Evolutionary conservation across 495 filamentous ascomycete species (phyloP).

Genomic region (Trichodelitschia bisporula): DNA sequence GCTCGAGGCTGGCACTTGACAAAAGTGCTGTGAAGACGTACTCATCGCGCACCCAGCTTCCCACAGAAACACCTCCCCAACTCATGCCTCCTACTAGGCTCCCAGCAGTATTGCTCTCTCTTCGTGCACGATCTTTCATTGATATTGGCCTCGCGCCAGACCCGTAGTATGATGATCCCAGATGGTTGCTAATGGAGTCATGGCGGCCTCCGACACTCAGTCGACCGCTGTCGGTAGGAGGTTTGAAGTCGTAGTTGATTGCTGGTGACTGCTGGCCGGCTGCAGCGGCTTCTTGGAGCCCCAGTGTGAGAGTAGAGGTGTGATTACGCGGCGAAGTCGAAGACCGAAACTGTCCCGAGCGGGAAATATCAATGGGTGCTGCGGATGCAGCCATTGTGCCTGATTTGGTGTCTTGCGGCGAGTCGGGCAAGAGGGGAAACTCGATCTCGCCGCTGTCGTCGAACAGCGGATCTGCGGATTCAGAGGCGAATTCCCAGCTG

Average conservation of each 20-base stretch:
- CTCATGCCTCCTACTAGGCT: slow-evolving; percentile 89
- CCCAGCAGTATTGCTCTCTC: slow-evolving; percentile 66
- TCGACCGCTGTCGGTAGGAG: slow-evolving; percentile 22
- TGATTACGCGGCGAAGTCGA: slow-evolving; percentile 37
- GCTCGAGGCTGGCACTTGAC: neutral
- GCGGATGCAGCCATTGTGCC: slow-evolving; percentile 25
- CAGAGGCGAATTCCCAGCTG: too few relatives aligned
- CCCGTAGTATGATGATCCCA: slow-evolving; percentile 26
- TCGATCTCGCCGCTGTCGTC: slow-evolving; percentile 17
- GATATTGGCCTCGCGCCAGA: slow-evolving; percentile 71
- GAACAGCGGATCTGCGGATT: slow-evolving; percentile 17
- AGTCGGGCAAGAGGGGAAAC: slow-evolving; percentile 22
- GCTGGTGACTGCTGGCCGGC: slow-evolving; percentile 7
- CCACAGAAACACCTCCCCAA: slow-evolving; percentile 89
- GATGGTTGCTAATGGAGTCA: slow-evolving; percentile 41
- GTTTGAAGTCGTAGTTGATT: slow-evolving; percentile 7
- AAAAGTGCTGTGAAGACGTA: slow-evolving; percentile 29
- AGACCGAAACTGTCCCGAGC: slow-evolving; percentile 29
- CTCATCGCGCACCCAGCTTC: slow-evolving; percentile 96
- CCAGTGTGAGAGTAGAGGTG: slow-evolving; percentile 36
- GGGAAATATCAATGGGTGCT: slow-evolving; percentile 40
- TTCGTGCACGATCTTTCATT: slow-evolving; percentile 47
- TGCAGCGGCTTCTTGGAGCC: slow-evolving; percentile 26
- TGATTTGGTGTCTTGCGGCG: slow-evolving; percentile 5
- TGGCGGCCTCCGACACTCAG: slow-evolving; percentile 39